A percentile compares a stretch with the other conserved stretches of the same genome.
Conservation (phyloP, 225 moss, liverwort and hornwort species). For the Anthoceros angustus region DNA sequence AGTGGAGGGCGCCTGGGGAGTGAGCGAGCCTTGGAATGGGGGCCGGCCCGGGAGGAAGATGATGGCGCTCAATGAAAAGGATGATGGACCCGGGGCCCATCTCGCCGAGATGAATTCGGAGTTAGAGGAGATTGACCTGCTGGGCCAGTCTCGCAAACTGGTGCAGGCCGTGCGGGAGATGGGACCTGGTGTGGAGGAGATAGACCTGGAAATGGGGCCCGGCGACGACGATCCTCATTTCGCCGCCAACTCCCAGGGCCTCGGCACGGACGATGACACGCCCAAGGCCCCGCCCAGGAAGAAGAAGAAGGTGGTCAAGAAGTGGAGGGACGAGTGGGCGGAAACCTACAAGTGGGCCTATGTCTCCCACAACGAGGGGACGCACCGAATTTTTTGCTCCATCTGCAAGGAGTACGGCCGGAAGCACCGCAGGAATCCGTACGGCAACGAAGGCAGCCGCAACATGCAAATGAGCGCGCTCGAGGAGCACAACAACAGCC, state of each 20-base stretch:
- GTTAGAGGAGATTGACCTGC: conserved; percentile 32
- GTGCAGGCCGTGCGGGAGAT: conserved; percentile 45
- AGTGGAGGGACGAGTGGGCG: conserved; percentile 99
- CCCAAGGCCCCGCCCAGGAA: conserved; percentile 84
- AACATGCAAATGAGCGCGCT: conserved; percentile 99
- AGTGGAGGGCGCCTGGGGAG: conserved; percentile 1
- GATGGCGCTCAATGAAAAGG: conserved; percentile 9
- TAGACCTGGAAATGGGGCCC: conserved; percentile 96
- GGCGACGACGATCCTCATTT: conserved; percentile 70
- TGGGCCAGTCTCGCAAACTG: conserved; percentile 35
- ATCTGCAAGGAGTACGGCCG: conserved; percentile 97
- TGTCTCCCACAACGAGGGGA: conserved; percentile 73
- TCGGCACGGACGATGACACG: conserved; percentile 43
- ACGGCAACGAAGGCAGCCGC: conserved; percentile 97
- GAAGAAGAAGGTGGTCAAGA: conserved; percentile 98
- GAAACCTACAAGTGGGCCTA: conserved; percentile 99
- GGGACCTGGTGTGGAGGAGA: conserved; percentile 87
- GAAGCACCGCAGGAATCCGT: conserved; percentile 90
- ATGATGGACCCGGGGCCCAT: conserved; percentile 19
- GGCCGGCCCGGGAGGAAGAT: background rate
- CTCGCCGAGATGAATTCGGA: conserved; percentile 31
- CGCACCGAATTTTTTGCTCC: conserved; percentile 90
- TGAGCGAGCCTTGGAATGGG: background rate
- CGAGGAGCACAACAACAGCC: conserved; percentile 95
- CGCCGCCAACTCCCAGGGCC: conserved; percentile 52